These are phyloP conservation scores for Coniella lustricola DNA, from an alignment of 2,329 filamentous ascomycete genomes.

Conservation along the genomic window DNA sequence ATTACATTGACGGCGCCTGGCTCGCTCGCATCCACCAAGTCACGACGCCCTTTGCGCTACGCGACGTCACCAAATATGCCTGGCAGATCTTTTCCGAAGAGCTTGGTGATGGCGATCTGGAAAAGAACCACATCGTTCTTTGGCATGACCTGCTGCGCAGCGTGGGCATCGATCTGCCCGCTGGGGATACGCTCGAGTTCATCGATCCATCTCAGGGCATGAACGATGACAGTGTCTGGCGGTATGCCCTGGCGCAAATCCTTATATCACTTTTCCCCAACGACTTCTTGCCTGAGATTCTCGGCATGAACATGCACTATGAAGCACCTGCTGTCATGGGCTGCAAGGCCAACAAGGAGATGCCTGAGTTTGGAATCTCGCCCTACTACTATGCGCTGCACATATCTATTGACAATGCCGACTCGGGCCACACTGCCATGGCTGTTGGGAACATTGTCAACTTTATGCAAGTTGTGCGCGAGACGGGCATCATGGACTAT, in stretches of 20 bases:
- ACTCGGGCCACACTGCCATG: conserved; percentile 42
- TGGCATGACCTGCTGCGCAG: conserved; percentile 24
- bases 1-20: conserved; percentile 44
- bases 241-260: neutral
- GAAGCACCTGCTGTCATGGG: conserved; percentile 34
- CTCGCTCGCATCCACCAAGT: conserved; percentile 37
- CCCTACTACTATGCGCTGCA: conserved; percentile 44
- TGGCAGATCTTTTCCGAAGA: conserved; percentile 46
- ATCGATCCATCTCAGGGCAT: neutral
- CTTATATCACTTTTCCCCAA: conserved; percentile 35
- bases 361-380: conserved; percentile 35
- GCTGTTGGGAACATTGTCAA: conserved; percentile 30
- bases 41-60: conserved; percentile 34
- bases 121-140: conserved; percentile 36
- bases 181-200: conserved; percentile 12
- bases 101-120: conserved; percentile 39
- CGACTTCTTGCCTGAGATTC: conserved; percentile 42
- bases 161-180: conserved; percentile 6
- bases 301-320: conserved; percentile 45
- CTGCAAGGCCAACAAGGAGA: conserved; percentile 34
- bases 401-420: conserved; percentile 42
- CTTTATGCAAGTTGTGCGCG: conserved; percentile 29
- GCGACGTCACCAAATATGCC: conserved; percentile 31
- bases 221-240: neutral
- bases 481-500: conserved; percentile 22